A percentile compares a stretch with the other conserved stretches of the same genome.
These are phyloP conservation scores for Aspergillus fumigatus DNA, from an alignment of 2,329 filamentous ascomycete genomes.

Conservation along the genomic window DNA sequence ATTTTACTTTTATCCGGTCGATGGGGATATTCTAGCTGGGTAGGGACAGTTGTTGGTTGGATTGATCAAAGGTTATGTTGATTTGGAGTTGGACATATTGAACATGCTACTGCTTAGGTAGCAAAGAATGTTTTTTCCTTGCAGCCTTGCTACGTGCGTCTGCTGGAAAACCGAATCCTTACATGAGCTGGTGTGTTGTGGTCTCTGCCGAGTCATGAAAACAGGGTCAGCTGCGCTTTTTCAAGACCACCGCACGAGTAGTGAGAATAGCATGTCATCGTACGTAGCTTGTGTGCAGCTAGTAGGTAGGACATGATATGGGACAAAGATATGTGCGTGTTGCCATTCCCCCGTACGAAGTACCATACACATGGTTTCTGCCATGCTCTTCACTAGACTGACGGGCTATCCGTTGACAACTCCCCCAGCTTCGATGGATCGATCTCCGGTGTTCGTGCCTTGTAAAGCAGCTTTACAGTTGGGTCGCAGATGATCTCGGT, in stretches of 20 bases:
- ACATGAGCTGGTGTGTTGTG: neutral
- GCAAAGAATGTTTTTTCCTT: neutral
- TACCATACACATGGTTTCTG: neutral
- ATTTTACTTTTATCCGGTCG: neutral
- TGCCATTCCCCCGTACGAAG: neutral
- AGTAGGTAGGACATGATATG: neutral
- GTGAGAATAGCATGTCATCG: neutral
- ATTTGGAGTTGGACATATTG: neutral
- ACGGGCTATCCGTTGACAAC: neutral
- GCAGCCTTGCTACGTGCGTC: neutral
- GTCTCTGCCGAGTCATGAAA: neutral
- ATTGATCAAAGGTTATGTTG: neutral
- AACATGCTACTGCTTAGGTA: neutral
- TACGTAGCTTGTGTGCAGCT: neutral
- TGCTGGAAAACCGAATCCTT: neutral
- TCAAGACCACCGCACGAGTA: no score
- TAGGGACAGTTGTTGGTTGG: neutral
- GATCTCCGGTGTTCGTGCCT: constrained; percentile 21
- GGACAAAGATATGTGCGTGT: neutral
- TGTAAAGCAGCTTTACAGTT: constrained; percentile 23
- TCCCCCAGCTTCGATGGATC: constrained; percentile 13
- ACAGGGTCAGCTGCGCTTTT: neutral
- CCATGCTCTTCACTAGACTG: neutral
- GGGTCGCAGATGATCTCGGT: constrained; percentile 38
- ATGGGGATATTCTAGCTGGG: neutral